These are phyloP conservation scores for Stagonosporopsis chrysanthemi DNA, from an alignment of 2,329 filamentous ascomycete genomes.

Conservation along the genomic window DNA sequence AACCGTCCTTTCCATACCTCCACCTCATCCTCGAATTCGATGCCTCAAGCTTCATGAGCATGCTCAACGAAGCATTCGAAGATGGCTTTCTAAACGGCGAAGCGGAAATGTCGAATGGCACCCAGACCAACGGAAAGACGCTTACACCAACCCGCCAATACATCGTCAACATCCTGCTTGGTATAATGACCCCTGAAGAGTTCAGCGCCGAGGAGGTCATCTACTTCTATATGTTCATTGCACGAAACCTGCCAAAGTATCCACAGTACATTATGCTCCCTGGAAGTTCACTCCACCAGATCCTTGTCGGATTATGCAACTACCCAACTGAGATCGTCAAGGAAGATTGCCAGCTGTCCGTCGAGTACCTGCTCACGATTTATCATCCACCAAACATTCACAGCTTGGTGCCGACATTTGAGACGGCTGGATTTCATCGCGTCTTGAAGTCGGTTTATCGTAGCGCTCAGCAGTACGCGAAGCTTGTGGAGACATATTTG, in stretches of 20 bases:
- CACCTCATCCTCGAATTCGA: constrained; percentile 87
- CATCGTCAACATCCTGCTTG: constrained; percentile 86
- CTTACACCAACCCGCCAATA: constrained; percentile 81
- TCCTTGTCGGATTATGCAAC: constrained; percentile 82
- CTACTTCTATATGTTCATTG: constrained; percentile 98
- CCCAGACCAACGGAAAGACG: constrained; percentile 58
- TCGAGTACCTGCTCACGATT: constrained; percentile 90
- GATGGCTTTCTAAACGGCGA: constrained; percentile 90
- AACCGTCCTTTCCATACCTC: constrained; percentile 85
- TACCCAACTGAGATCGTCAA: constrained; percentile 82
- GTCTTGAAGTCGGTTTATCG: constrained; percentile 91
- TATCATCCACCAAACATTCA: constrained; percentile 88
- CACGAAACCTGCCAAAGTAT: constrained; percentile 93
- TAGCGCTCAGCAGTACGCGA: constrained; percentile 77
- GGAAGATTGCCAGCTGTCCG: constrained; percentile 95
- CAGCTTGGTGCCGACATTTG: constrained; percentile 77
- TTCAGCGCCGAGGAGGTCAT: constrained; percentile 85
- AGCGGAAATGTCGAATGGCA: constrained; percentile 67
- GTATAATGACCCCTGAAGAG: constrained; percentile 81
- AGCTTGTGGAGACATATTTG: constrained; percentile 81
- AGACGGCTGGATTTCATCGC: constrained; percentile 83
- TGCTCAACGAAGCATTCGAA: constrained; percentile 96
- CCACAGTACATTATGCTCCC: constrained; percentile 93
- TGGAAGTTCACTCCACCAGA: constrained; percentile 81
- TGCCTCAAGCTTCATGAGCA: constrained; percentile 89